These are phyloP conservation scores for Colletotrichum ledebouriae DNA, from an alignment of 2,329 filamentous ascomycete species.

Conservation along the genomic window DNA sequence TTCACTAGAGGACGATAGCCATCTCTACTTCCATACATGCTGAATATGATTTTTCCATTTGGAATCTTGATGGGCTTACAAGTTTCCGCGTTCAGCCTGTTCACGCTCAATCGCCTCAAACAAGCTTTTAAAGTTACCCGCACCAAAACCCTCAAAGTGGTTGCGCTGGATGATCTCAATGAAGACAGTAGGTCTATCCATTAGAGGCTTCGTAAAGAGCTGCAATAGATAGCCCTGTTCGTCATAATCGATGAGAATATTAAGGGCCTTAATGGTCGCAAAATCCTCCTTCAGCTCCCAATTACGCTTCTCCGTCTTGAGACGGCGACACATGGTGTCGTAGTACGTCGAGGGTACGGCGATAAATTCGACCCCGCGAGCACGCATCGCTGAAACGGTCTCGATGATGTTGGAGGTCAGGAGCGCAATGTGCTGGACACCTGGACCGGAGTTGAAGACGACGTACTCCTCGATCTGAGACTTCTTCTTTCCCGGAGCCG, in stretches of 20 bases:
- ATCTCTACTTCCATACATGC: no score
- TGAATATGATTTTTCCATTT: neutral
- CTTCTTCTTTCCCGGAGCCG: slow-evolving; percentile 88
- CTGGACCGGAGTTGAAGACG: slow-evolving; percentile 88
- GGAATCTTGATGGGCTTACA: slow-evolving; percentile 60
- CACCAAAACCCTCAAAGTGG: slow-evolving; percentile 91
- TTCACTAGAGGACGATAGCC: no score
- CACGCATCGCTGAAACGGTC: slow-evolving; percentile 82
- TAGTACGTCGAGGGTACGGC: slow-evolving; percentile 91
- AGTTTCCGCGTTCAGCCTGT: slow-evolving; percentile 86
- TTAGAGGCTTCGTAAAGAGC: slow-evolving; percentile 86
- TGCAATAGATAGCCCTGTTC: slow-evolving; percentile 87
- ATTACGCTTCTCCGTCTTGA: slow-evolving; percentile 72
- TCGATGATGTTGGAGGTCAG: slow-evolving; percentile 84
- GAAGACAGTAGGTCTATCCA: slow-evolving; percentile 96
- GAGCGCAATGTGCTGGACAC: slow-evolving; percentile 94
- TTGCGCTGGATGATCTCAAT: slow-evolving; percentile 96
- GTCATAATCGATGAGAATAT: slow-evolving; percentile 96
- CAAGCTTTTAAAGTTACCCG: slow-evolving; percentile 94
- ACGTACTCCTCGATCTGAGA: slow-evolving; percentile 96
- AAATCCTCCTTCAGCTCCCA: slow-evolving; percentile 84
- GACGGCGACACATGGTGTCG: slow-evolving; percentile 77
- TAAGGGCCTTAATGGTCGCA: slow-evolving; percentile 79
- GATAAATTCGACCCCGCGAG: slow-evolving; percentile 95
- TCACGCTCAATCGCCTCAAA: slow-evolving; percentile 97